phyloP scores from a whole-genome alignment of 2,329 filamentous ascomycete species.

The Claviceps arundinis region DNA sequence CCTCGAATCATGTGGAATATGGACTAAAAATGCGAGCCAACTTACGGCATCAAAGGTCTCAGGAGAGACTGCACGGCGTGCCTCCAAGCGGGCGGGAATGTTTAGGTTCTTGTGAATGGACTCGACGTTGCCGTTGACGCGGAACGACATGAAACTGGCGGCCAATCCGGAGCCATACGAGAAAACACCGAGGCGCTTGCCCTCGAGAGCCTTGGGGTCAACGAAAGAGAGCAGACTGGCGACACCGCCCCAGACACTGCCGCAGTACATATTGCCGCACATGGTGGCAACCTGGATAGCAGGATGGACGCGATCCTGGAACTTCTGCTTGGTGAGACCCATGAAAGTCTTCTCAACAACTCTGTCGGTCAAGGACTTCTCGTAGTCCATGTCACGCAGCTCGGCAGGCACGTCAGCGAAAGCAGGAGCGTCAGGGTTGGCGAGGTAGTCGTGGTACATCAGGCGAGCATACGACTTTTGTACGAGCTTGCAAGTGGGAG shows the following conservation, averaged over 20 bases:
- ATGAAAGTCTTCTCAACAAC: conserved; percentile 79
- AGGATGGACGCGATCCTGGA: conserved; percentile 63
- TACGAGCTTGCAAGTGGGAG: conserved; percentile 78
- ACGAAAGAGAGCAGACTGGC: conserved; percentile 55
- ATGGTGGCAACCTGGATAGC: conserved; percentile 64
- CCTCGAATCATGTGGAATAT: no score
- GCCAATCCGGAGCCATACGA: conserved; percentile 69
- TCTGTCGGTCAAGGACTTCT: conserved; percentile 69
- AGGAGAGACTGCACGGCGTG: conserved; percentile 53
- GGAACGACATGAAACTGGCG: conserved; percentile 60
- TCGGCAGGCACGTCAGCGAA: conserved; percentile 68
- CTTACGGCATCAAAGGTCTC: conserved; percentile 57
- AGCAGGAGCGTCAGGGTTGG: conserved; percentile 49
- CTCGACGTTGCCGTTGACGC: conserved; percentile 57
- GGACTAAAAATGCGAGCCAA: neutral
- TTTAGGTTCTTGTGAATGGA: conserved; percentile 54
- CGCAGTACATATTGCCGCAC: conserved; percentile 58
- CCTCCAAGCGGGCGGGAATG: conserved; percentile 54
- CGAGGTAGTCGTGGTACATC: conserved; percentile 75
- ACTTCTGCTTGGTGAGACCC: conserved; percentile 70
- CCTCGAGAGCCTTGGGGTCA: conserved; percentile 47
- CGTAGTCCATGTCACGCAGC: conserved; percentile 65
- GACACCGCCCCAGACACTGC: conserved; percentile 64
- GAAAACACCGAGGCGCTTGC: conserved; percentile 65
- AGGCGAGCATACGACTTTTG: conserved; percentile 74